These are phyloP conservation scores for Magnusiomyces paraingens DNA, from an alignment of 1,139 yeast genomes.

Conservation along the genomic window DNA sequence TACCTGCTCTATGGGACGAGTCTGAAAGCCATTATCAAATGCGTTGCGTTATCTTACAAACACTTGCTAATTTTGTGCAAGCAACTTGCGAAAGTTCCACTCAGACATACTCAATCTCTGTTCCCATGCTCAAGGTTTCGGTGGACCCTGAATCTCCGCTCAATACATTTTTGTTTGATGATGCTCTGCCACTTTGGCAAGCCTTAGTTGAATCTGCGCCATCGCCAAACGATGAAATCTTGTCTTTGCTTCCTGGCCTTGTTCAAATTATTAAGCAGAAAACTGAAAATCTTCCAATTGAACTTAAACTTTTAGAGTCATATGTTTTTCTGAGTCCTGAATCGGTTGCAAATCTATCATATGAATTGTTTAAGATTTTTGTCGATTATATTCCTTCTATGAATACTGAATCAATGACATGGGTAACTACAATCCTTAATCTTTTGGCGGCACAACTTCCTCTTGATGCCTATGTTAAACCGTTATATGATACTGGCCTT, in stretches of 20 bases:
- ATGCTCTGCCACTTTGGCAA: constrained; percentile 83
- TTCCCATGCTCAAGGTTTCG: constrained; percentile 57
- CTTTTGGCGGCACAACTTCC: constrained; percentile 20
- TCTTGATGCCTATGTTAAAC: constrained; percentile 24
- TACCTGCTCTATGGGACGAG: constrained; percentile 72
- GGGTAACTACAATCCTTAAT: constrained; percentile 20
- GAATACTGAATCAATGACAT: constrained; percentile 52
- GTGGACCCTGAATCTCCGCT: constrained; percentile 60
- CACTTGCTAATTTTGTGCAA: constrained; percentile 56
- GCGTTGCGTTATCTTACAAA: constrained; percentile 63
- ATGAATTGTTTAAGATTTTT: constrained; percentile 45
- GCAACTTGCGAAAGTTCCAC: constrained; percentile 58
- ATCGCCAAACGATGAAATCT: constrained; percentile 33
- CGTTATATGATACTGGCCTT: constrained; percentile 23
- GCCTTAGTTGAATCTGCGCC: constrained; percentile 52
- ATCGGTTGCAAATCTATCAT: constrained; percentile 25
- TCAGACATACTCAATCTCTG: constrained; percentile 53
- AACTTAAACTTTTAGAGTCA: constrained; percentile 64
- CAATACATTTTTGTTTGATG: constrained; percentile 68
- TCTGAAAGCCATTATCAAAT: constrained; percentile 56
- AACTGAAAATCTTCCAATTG: constrained; percentile 69
- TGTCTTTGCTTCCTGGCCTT: constrained; percentile 44
- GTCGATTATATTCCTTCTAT: constrained; percentile 52
- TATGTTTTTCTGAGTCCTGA: constrained; percentile 54
- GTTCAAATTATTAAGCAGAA: constrained; percentile 49